Conservation (phyloP, 208 protist genomes). For the Acanthamoeba healyi region DNA sequence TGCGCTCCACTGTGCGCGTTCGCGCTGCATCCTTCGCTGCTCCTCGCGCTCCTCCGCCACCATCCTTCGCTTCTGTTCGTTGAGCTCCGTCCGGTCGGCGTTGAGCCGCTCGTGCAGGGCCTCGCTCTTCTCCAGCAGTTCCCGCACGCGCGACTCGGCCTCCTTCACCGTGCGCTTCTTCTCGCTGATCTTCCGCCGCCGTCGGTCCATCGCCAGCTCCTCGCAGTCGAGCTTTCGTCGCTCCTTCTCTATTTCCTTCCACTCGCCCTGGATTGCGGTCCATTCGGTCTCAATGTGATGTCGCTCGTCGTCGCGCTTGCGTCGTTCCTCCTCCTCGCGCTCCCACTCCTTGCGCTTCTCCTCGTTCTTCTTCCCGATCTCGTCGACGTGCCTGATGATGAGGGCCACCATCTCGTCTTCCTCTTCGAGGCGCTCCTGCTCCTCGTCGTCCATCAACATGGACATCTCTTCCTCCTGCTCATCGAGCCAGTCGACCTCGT, state of each 20-base stretch:
- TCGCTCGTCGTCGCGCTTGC: slow-evolving; percentile 16
- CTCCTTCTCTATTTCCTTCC: slow-evolving; percentile 33
- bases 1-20: not conserved
- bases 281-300: slow-evolving; percentile 12
- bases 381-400: slow-evolving; percentile 34
- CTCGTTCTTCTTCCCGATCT: slow-evolving; percentile 53
- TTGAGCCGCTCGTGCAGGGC: slow-evolving; percentile 27
- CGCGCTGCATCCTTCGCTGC: not conserved
- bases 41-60: not conserved
- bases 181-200: not conserved
- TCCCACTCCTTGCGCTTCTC: slow-evolving; percentile 37
- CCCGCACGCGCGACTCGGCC: slow-evolving; percentile 45
- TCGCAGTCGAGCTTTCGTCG: slow-evolving; percentile 54
- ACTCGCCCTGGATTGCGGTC: slow-evolving; percentile 15
- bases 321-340: slow-evolving; percentile 55
- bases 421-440: slow-evolving; percentile 27
- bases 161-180: not conserved
- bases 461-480: not conserved
- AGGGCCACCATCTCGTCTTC: slow-evolving; percentile 61
- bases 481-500: not conserved
- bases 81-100: not conserved
- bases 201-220: slow-evolving; percentile 11
- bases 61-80: not conserved
- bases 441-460: not conserved
- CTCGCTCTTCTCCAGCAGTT: slow-evolving; percentile 46